Percentiles rank a stretch among this genome's conserved stretches.
Evolutionary conservation across 805 yeast genomes (phyloP).

Genomic region (Candida tibetensis): DNA sequence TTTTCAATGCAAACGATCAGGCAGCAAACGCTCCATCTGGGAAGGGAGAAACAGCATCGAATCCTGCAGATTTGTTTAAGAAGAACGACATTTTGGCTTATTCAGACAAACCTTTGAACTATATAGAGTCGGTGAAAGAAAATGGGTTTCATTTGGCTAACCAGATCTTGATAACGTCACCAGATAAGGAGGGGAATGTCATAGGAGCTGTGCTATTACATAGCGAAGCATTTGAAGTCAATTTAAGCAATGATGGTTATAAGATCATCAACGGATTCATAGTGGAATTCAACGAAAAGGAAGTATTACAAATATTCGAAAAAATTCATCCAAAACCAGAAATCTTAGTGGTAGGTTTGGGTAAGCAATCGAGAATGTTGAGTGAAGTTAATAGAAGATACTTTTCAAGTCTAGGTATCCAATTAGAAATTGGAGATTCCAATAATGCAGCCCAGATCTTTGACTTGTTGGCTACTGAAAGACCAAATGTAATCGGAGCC

Average conservation of each 20-base stretch:
- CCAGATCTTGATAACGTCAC: conserved; percentile 46
- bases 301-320: conserved; percentile 48
- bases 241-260: conserved; percentile 45
- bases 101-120: conserved; percentile 41
- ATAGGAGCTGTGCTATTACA: conserved; percentile 51
- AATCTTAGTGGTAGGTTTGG: conserved; percentile 68
- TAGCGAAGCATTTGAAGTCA: conserved; percentile 61
- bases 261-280: conserved; percentile 47
- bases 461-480: conserved; percentile 75
- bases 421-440: conserved; percentile 63
- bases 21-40: conserved; percentile 29
- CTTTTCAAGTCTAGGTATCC: conserved; percentile 62
- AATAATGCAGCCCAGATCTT: conserved; percentile 64
- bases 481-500: conserved; percentile 74
- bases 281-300: conserved; percentile 46
- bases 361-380: conserved; percentile 60
- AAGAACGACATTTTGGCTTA: conserved; percentile 43
- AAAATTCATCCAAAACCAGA: conserved; percentile 76
- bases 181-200: conserved; percentile 33
- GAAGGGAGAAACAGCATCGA: conserved; percentile 38
- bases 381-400: conserved; percentile 50
- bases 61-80: conserved; percentile 43
- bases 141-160: conserved; percentile 62
- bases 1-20: conserved; percentile 3
- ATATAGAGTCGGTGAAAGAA: conserved; percentile 42